Evolutionary conservation across 2,329 filamentous ascomycete species (phyloP), one percentile per base, ranked within the genome.

Genomic region (Claviceps cyperi): DNA sequence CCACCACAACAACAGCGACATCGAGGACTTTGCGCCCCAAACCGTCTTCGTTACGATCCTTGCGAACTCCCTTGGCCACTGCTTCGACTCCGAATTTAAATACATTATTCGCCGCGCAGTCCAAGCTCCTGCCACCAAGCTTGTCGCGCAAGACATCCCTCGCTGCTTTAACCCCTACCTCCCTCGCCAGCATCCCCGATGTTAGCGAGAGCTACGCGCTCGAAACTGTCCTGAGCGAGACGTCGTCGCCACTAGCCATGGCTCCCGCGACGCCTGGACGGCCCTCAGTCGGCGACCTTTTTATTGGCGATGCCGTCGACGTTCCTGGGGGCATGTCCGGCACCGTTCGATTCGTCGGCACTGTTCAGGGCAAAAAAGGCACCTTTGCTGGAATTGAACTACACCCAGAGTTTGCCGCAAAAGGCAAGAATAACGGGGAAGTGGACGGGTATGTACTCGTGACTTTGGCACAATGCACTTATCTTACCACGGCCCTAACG

Each of bases 381-480:
- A 78, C 79, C 19, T 98, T 98, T 72, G 89, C 87, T 35, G 92
- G 92, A 44, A 86, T 98, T 37, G 92, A 98, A 67, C 74, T 98
- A 55, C 80, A 83, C 59, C 72, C 78, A 49, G 86, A 94, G 57
- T 94, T 84, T 70, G 86, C 89, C 36, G 67, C 75, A 48, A 80
- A 84, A 62, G 92, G 92, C 36, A 98, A 98, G 74, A 98, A 98
- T 63, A 94, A 79, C 60, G 92, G 92, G 55, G 90, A 95, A 65
- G 92, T 97, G 50, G 91, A 97, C 58, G 92, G 91, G 86, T 91
- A 75, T 67, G 79, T 37, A 50, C 48, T 47, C 24, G 39, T 43
- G 22, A 46, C 45, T 24, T 22, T 17, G 19, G n/a, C 14, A 40
- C 32, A 8, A 47, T 19, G 35, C 17, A n/a, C n/a, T 13, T 28